These are phyloP conservation scores for Nicotiana undulata DNA, from an alignment of 257 asterid species.

Conservation along the genomic window DNA sequence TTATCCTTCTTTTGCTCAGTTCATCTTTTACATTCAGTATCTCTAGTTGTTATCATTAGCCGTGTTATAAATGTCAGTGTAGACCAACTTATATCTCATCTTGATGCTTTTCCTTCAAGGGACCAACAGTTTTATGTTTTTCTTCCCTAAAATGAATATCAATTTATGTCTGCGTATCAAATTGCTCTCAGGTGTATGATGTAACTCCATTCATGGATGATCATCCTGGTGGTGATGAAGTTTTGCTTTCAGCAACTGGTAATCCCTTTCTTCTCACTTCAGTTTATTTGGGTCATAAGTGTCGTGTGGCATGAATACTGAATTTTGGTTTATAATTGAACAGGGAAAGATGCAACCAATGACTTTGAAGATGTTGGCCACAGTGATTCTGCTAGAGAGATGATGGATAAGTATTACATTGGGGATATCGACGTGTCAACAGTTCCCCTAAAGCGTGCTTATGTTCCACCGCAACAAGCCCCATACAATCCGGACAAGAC, in stretches of 20 bases:
- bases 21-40: background rate
- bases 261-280: background rate
- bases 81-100: background rate
- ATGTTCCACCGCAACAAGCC: slow-evolving; percentile 31
- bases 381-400: slow-evolving; percentile 65
- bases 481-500: slow-evolving; percentile 45
- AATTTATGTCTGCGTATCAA: background rate
- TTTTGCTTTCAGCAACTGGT: slow-evolving; percentile 76
- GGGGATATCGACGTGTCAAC: slow-evolving; percentile 58
- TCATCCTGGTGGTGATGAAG: slow-evolving; percentile 96
- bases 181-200: slow-evolving; percentile 59
- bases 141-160: background rate
- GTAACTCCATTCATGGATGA: slow-evolving; percentile 92
- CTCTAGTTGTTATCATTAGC: background rate
- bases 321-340: slow-evolving; percentile 4
- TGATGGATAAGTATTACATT: slow-evolving; percentile 59
- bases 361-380: slow-evolving; percentile 86
- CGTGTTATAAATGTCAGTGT: background rate
- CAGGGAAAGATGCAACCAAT: slow-evolving; percentile 78
- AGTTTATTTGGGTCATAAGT: background rate
- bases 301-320: background rate
- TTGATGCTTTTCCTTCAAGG: background rate
- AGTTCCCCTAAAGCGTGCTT: slow-evolving; percentile 55
- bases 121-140: background rate
- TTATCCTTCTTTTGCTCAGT: too few relatives aligned